phyloP scores from a whole-genome alignment of 441 rosid genomes.

The Macaranga tanarius region DNA sequence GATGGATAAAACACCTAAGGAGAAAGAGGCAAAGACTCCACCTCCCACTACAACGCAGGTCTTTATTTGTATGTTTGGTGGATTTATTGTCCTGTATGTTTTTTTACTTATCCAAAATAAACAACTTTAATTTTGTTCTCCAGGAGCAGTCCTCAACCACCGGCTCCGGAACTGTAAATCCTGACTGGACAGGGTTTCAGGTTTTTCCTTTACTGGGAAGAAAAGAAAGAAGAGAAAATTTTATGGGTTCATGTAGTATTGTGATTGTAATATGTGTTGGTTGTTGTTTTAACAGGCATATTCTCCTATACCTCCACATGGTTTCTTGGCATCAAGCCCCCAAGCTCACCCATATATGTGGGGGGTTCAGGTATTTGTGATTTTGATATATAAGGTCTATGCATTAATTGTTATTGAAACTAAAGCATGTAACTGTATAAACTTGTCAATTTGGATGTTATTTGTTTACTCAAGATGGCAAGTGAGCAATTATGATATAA shows the following conservation, averaged over 20 bases:
- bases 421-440: not conserved
- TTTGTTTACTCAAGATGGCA: not conserved
- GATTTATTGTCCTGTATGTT: conserved; percentile 6
- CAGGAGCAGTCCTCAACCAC: conserved; percentile 72
- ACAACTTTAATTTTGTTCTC: conserved; percentile 17
- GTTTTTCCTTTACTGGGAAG: conserved; percentile 27
- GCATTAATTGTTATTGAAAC: not conserved
- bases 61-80: conserved; percentile 18
- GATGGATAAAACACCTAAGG: conserved; percentile 65
- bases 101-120: conserved; percentile 2
- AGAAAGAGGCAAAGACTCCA: conserved; percentile 66
- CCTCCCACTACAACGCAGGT: conserved; percentile 65
- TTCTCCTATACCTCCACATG: conserved; percentile 95
- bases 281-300: conserved; percentile 57
- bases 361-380: conserved; percentile 83
- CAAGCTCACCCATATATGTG: conserved; percentile 98
- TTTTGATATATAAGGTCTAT: not conserved
- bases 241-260: conserved; percentile 16
- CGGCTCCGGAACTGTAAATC: conserved; percentile 58
- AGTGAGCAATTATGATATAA: not conserved
- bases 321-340: conserved; percentile 88
- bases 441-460: not conserved
- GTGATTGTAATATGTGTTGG: conserved; percentile 15
- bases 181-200: conserved; percentile 98
- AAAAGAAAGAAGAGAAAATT: not conserved